Base-by-base conservation (phyloP, 768 basidiomycete species). In the Peribolospora kevripleyi region DNA sequence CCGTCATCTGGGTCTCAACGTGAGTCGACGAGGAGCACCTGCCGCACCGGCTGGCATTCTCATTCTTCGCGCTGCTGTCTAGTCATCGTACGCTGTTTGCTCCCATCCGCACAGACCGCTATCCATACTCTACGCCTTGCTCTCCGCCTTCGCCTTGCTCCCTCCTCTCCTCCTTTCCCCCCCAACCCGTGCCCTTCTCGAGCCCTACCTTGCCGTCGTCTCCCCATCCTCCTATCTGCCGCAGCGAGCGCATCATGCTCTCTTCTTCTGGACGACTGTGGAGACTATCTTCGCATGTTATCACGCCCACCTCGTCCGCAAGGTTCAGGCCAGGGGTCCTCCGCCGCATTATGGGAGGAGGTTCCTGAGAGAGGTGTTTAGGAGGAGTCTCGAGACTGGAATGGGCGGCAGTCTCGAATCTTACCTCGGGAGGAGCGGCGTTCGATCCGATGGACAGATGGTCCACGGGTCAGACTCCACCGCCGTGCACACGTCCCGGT, bases 331-430 rank as follows among this genome's bases (percentile, higher is more conserved):
- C 6, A 43, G 56, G 5, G 47, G 61, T 3, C 9, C 14, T 7
- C 40, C 57, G 5, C 57, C 58, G 0, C 47, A 51, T 2, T 59
- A 62, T 51, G 36, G 54, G 9, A 53, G 60, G 14, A 53, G 55
- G 43, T 59, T 57, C 53, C 53, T 63, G 11, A 55, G 59, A 9
- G 46, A 45, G 4, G 48, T 61, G 7, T 52, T 63, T 42, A 54
- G 57, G n/a, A 46, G 57, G n/a, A 46, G 50, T 4, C 55, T 63
- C 46, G 61, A 61, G 55, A 61, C 62, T 54, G 62, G 62, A 3
- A 41, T 62, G 42, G n/a, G 40, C n/a, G 6, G 51, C 25, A 57
- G 60, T 42, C 50, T 54, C 11, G 53, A 57, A 38, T n/a, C 56
- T 51, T 13, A 39, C 36, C 54, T 54, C 38, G 42, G 37, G 13